Evolutionary conservation across 1,284 basidiomycete genomes (phyloP).

Genomic region (Tausonia pullulans): DNA sequence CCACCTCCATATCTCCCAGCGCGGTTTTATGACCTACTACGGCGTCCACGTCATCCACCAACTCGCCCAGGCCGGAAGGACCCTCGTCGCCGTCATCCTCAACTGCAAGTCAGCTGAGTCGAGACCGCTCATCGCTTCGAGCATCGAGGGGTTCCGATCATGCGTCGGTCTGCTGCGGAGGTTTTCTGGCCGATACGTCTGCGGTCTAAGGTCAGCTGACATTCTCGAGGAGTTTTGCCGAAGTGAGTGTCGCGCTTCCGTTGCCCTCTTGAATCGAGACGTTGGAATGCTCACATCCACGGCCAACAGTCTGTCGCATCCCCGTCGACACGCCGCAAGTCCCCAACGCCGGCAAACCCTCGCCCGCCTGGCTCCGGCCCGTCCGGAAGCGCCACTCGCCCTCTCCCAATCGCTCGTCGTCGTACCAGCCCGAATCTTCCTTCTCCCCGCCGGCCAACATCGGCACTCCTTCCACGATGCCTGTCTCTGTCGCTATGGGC

Average conservation of each 20-base stretch:
- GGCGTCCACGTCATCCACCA: conserved; percentile 89
- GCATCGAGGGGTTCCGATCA: conserved; percentile 68
- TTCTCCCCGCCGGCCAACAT: conserved; percentile 32
- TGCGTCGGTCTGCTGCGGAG: conserved; percentile 68
- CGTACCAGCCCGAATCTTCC: conserved; percentile 35
- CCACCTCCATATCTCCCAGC: conserved; percentile 58
- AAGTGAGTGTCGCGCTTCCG: conserved; percentile 42
- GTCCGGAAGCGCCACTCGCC: conserved; percentile 48
- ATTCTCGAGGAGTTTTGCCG: conserved; percentile 86
- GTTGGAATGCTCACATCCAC: conserved; percentile 8
- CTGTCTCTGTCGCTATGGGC: too few species aligned
- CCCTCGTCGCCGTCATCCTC: conserved; percentile 67
- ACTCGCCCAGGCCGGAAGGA: conserved; percentile 80
- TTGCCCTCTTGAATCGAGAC: neutral
- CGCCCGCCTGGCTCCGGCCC: conserved; percentile 74
- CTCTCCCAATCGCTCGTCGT: conserved; percentile 26
- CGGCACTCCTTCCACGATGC: too few species aligned
- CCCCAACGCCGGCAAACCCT: conserved; percentile 42
- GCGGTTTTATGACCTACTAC: conserved; percentile 86
- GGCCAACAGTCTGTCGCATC: conserved; percentile 61
- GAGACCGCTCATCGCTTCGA: conserved; percentile 56
- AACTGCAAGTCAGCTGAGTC: conserved; percentile 45
- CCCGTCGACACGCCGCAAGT: conserved; percentile 54
- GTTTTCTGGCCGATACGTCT: conserved; percentile 58
- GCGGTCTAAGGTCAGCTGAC: conserved; percentile 61